These are phyloP conservation scores for Globisporangium camurandrum DNA, from an alignment of 352 stramenopile species.

Conservation along the genomic window DNA sequence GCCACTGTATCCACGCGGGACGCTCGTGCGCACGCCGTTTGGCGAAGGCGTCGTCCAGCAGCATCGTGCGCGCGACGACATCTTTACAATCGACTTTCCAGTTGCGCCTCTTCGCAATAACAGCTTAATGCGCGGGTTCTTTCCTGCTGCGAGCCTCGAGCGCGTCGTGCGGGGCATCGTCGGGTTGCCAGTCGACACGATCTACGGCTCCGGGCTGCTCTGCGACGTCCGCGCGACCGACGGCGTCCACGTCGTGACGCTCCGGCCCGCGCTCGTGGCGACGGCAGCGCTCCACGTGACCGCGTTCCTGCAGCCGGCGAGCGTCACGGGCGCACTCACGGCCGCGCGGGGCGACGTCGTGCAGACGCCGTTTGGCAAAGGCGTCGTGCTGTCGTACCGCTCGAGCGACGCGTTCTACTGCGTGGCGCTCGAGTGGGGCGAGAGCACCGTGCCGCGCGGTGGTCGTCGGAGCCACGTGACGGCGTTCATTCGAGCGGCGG, in stretches of 20 bases:
- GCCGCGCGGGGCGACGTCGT: constrained; percentile 73
- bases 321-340: constrained; percentile 47
- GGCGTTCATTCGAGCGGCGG: constrained; percentile 48
- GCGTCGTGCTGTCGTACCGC: constrained; percentile 64
- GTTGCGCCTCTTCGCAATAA: constrained; percentile 29
- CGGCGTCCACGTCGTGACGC: constrained; percentile 59
- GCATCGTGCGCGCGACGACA: constrained; percentile 35
- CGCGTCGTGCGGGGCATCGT: constrained; percentile 44
- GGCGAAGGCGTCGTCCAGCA: constrained; percentile 47
- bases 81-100: constrained; percentile 64
- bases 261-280: constrained; percentile 42
- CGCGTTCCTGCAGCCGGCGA: constrained; percentile 52
- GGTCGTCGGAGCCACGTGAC: constrained; percentile 38
- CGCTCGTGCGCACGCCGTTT: constrained; percentile 56
- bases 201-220: constrained; percentile 61
- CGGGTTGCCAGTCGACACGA: constrained; percentile 55
- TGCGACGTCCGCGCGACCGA: constrained; percentile 48
- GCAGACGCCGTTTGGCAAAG: constrained; percentile 66
- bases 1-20: constrained; percentile 29
- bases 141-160: constrained; percentile 23
- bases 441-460: constrained; percentile 15
- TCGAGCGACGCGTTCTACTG: constrained; percentile 53
- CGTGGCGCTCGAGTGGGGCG: constrained; percentile 58
- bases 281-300: constrained; percentile 27
- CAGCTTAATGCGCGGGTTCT: constrained; percentile 52